Evolutionary conservation across 2,329 filamentous ascomycete species (phyloP).

Genomic region (Herpotrichia juniperi): DNA sequence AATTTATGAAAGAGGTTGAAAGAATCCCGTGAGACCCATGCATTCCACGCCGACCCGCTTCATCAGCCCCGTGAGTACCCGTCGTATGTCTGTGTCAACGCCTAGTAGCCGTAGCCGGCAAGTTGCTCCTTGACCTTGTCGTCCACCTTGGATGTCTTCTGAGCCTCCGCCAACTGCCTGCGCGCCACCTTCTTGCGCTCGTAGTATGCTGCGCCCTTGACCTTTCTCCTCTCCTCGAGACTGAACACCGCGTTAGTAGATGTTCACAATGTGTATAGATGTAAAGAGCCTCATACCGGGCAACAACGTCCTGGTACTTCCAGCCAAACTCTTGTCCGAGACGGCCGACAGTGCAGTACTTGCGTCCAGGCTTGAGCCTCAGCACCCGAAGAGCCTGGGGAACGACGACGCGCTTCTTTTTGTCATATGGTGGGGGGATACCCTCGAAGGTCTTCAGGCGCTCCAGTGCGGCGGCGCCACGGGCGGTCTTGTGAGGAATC

Average conservation of each 20-base stretch:
- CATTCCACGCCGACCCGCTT: constrained; percentile 44
- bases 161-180: constrained; percentile 88
- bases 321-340: constrained; percentile 99
- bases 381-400: constrained; percentile 97
- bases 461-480: constrained; percentile 94
- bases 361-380: constrained; percentile 96
- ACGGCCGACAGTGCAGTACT: constrained; percentile 99
- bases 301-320: constrained; percentile 99
- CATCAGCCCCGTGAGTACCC: constrained; percentile 35
- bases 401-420: constrained; percentile 99
- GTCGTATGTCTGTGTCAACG: constrained; percentile 33
- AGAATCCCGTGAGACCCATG: constrained; percentile 47
- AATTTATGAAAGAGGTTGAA: constrained; percentile 45
- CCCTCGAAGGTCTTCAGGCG: constrained; percentile 99
- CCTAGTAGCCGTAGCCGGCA: constrained; percentile 89
- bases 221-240: constrained; percentile 99
- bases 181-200: constrained; percentile 98
- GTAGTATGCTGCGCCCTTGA: constrained; percentile 99
- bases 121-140: constrained; percentile 87
- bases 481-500: constrained; percentile 99
- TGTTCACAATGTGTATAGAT: not conserved
- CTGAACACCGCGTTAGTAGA: constrained; percentile 55
- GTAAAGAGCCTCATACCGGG: constrained; percentile 73
- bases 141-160: constrained; percentile 89
- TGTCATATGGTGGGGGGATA: constrained; percentile 98